A percentile compares a stretch with the other conserved stretches of the same genome.
Evolutionary conservation across 1,139 yeast genomes (phyloP).

Genomic region (Kodamaea alishanica): DNA sequence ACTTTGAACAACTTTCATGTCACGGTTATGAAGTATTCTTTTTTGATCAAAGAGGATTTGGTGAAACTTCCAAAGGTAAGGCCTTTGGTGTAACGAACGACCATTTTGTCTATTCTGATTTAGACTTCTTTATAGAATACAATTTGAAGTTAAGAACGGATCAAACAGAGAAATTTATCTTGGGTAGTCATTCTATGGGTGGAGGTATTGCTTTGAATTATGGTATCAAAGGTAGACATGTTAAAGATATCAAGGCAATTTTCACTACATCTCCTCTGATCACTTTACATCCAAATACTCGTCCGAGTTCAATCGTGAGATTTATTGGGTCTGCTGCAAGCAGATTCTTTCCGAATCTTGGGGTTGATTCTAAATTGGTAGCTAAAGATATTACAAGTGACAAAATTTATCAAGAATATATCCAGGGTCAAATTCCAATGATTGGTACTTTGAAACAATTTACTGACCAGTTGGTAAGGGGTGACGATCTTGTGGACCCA

Average conservation of each 20-base stretch:
- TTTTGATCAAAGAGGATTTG: constrained; percentile 90
- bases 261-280: constrained; percentile 69
- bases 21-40: constrained; percentile 71
- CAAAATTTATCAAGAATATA: constrained; percentile 42
- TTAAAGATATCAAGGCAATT: constrained; percentile 52
- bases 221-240: constrained; percentile 60
- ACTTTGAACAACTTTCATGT: constrained; percentile 55
- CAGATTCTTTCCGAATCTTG: constrained; percentile 48
- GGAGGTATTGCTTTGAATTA: constrained; percentile 80
- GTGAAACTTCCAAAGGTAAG: constrained; percentile 62
- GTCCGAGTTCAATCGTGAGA: constrained; percentile 51
- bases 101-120: constrained; percentile 56
- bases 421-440: constrained; percentile 17
- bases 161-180: constrained; percentile 43
- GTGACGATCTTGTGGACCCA: constrained; percentile 46
- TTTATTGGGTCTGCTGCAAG: constrained; percentile 47
- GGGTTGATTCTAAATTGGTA: constrained; percentile 55
- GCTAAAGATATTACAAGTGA: constrained; percentile 56
- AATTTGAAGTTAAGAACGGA: constrained; percentile 24
- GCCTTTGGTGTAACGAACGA: constrained; percentile 68
- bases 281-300: constrained; percentile 44
- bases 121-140: constrained; percentile 57
- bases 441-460: neutral
- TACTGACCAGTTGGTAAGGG: constrained; percentile 19
- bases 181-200: constrained; percentile 96